Base-by-base conservation (phyloP, 441 rosid species). In the Bocquillonia castaneifolia region DNA sequence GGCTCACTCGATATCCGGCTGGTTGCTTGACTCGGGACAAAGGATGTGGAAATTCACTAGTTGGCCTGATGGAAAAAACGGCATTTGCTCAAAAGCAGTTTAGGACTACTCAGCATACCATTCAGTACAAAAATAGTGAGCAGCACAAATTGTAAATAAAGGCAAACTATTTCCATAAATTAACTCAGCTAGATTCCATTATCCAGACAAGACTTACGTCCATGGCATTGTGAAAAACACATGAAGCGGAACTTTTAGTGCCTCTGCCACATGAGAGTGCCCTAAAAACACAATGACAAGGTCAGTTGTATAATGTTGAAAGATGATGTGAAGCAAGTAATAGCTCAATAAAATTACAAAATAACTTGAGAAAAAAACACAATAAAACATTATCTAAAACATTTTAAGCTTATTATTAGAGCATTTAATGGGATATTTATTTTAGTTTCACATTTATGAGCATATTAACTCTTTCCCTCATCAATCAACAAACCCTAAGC, bases 181-280 rank as follows among this genome's bases (percentile, higher is more conserved):
- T 64, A 73, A 72, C 59, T 70, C 67, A 67, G 67, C 79, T 22
- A 77, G 60, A 80, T 73, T 79, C 65, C 75, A 80, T 83, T 77
- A 83, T 79, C 78, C 79, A 81, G 69, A 78, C 71, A 81, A 84
- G 80, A 91, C 99, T 92, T 90, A 95, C 99, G 97, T 95, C 99
- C 99, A 95, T 68, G 99, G 99, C 99, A 95, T 95, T 28, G 99
- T 95, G 91, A 95, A 95, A 80, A 95, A 90, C 64, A 95, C 85
- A 77, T 95, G 99, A 78, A 95, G 74, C 0, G 98, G 99, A 78
- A 95, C 70, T 82, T 80, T 86, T 25, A 95, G 81, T 53, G 96
- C 86, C 83, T 95, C 99, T 31, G 99, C 99, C 77, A 95, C 99
- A 73, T 95, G 98, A 45, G 83, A 80, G 75, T 95, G 99, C 74